Evolutionary conservation across 257 asterid species (phyloP).

Genomic region (Striga asiatica): DNA sequence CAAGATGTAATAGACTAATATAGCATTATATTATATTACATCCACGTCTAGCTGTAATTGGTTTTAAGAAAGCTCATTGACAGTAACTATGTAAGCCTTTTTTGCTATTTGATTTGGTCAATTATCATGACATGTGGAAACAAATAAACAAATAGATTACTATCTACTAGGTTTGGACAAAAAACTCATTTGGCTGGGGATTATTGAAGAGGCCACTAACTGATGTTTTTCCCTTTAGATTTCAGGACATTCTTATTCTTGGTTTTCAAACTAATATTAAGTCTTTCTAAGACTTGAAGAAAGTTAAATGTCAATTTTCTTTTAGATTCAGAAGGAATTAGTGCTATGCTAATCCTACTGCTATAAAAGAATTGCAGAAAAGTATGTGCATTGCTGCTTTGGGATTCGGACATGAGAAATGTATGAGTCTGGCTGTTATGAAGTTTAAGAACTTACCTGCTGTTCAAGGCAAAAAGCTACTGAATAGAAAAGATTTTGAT

Average conservation of each 20-base stretch:
- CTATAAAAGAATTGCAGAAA: slow-evolving; percentile 2
- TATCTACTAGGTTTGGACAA: neutral
- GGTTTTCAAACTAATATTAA: neutral
- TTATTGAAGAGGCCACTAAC: neutral
- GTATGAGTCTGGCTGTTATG: slow-evolving; percentile 3
- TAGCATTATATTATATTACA: too few relatives aligned
- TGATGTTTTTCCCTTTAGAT: neutral
- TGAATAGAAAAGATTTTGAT: neutral
- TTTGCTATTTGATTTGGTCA: slow-evolving; percentile 2
- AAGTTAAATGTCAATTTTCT: neutral
- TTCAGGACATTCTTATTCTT: neutral
- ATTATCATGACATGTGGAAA: neutral
- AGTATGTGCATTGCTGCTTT: neutral
- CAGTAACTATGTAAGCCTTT: neutral
- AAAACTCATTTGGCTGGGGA: neutral
- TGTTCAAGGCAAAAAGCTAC: neutral
- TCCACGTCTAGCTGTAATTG: neutral
- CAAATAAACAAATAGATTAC: neutral
- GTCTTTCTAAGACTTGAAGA: neutral
- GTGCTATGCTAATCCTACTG: neutral
- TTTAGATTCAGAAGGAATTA: neutral
- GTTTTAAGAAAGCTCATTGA: slow-evolving; percentile 7
- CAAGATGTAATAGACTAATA: neutral
- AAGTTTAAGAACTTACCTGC: neutral
- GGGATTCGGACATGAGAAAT: neutral